A percentile compares a stretch with the other conserved stretches of the same genome.
Conservation (phyloP, 495 filamentous ascomycete genomes). For the Tuber borchii region DNA sequence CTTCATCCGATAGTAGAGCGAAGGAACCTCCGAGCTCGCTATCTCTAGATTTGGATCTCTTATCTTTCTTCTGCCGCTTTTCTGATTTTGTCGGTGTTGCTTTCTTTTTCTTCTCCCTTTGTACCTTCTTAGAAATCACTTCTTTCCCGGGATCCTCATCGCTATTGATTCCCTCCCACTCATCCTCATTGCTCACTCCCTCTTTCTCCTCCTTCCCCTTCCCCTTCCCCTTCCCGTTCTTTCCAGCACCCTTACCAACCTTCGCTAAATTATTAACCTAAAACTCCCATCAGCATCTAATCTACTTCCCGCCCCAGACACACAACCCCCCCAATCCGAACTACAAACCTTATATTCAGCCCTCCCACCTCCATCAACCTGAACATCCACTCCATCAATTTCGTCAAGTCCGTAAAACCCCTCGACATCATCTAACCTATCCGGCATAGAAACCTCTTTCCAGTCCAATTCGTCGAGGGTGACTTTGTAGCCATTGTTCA, state of each 20-base stretch:
- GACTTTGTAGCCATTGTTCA: conserved; percentile 35
- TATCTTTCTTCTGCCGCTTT: conserved; percentile 33
- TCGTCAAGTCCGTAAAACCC: conserved; percentile 94
- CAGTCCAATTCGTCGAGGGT: conserved; percentile 66
- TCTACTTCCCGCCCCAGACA: not conserved
- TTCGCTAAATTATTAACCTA: conserved; percentile 20
- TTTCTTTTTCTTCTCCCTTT: conserved; percentile 47
- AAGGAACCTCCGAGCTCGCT: conserved; percentile 35
- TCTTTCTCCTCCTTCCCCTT: not conserved
- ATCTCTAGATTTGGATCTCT: conserved; percentile 39
- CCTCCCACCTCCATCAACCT: conserved; percentile 47
- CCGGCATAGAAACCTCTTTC: conserved; percentile 74
- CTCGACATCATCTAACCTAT: conserved; percentile 82
- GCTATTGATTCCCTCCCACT: conserved; percentile 54
- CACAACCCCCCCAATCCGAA: not conserved
- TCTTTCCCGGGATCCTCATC: conserved; percentile 39
- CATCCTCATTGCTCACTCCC: conserved; percentile 51
- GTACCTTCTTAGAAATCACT: conserved; percentile 41
- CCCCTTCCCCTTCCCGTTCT: not conserved
- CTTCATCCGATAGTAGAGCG: conserved; percentile 40
- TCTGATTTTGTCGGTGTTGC: conserved; percentile 41
- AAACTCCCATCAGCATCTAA: not conserved
- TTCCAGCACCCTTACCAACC: conserved; percentile 26
- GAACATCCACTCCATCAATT: conserved; percentile 78
- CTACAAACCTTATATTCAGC: conserved; percentile 49